Percentiles rank a stretch among this genome's conserved stretches.
phyloP scores from a whole-genome alignment of 2,329 filamentous ascomycete species.

The Thermoascus crustaceus region DNA sequence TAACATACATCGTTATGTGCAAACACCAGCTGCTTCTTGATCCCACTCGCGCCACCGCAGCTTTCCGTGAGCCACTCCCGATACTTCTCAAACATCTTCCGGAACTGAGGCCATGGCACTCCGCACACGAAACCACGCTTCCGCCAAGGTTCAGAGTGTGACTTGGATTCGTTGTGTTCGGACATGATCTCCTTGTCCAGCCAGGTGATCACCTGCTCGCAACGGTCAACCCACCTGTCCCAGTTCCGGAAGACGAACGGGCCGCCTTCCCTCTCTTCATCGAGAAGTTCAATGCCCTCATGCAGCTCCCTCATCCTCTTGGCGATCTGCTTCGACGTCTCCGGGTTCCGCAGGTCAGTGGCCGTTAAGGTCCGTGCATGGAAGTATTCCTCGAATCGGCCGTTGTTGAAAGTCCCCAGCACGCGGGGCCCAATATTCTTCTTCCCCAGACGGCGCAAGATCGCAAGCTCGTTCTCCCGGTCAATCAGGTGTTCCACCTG shows the following conservation, averaged over 20 bases:
- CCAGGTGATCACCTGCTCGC: conserved; percentile 45
- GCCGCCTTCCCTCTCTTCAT: conserved; percentile 67
- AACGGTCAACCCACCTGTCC: conserved; percentile 77
- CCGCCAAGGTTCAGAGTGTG: conserved; percentile 52
- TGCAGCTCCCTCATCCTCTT: conserved; percentile 97
- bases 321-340: conserved; percentile 85
- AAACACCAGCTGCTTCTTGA: conserved; percentile 76
- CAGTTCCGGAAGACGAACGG: conserved; percentile 86
- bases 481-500: conserved; percentile 96
- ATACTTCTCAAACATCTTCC: conserved; percentile 66
- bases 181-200: conserved; percentile 51
- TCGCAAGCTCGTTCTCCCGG: conserved; percentile 77
- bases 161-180: conserved; percentile 35
- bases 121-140: conserved; percentile 70
- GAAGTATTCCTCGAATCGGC: conserved; percentile 91
- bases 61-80: conserved; percentile 62
- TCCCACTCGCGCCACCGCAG: conserved; percentile 58
- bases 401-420: conserved; percentile 86
- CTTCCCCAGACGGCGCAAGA: conserved; percentile 73
- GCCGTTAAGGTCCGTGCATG: conserved; percentile 73
- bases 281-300: conserved; percentile 79
- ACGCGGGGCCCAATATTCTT: conserved; percentile 91
- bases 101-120: conserved; percentile 72
- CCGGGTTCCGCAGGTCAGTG: conserved; percentile 66
- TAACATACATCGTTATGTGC: conserved; percentile 93